Base-by-base conservation (phyloP, 2,329 filamentous ascomycete genomes). In the Neofusicoccum umdonicola region DNA sequence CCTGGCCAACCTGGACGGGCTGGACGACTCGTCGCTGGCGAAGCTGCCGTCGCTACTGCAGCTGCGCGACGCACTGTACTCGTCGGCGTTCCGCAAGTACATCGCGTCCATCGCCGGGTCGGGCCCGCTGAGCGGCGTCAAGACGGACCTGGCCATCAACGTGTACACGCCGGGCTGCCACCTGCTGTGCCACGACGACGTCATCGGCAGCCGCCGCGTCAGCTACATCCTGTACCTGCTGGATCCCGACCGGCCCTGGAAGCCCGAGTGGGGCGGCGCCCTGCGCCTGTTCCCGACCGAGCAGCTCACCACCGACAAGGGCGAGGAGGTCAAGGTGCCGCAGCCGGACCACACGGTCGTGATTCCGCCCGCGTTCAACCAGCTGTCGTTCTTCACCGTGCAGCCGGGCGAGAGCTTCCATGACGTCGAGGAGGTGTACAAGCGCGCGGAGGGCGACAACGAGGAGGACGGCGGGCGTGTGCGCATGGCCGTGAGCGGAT, bases 81-180 rank as follows among this genome's bases (percentile, higher is more conserved):
- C 94, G 35, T 85, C 90, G 65, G 83, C 89, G 2, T 99, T 99
- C 80, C 89, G 95, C 73, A 85, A 91, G 80, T 98, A 96, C 78
- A 87, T 98, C 64, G 91, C 93, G 35, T 84, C 87, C 63, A 91
- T 99, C 73, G 96, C 94, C 13, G 88, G 88, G 66, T 92, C 92
- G 65, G 95, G 95, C 0, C 88, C 92, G 65, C 79, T 99, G 73
- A 97, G 92, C 72, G 95, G 93, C 2, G 87, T 87, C 77, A 99
- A 98, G 84, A 98, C 95, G 17, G 95, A 99, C 78, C 97, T 99
- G 93, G 95, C 95, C 66, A 96, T 99, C 83, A 99, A 99, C 75
- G 89, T 99, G 58, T 99, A 99, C 78, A 97, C 93, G 0, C 94
- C 95, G 4, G 94, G 95, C 45, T 98, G 94, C 75, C 96, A 96